phyloP scores from a whole-genome alignment of 2,329 filamentous ascomycete species.

The Penicillium corylophilum region DNA sequence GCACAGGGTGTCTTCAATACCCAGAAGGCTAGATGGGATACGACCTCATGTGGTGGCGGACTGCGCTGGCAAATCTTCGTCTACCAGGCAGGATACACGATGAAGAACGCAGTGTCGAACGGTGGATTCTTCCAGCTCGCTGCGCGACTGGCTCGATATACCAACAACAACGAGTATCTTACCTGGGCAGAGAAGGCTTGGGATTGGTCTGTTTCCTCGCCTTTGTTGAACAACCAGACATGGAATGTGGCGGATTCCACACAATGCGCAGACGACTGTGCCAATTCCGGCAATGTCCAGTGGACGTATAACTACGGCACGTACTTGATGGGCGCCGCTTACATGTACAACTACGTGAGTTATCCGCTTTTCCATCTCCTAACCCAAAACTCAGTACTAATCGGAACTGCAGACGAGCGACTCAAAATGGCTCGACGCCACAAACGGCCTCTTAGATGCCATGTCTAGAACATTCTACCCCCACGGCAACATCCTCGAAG shows the following conservation, averaged over 20 bases:
- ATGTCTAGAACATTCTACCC: slow-evolving; percentile 54
- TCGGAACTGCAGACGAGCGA: slow-evolving; percentile 40
- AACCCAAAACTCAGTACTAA: neutral
- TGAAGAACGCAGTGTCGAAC: slow-evolving; percentile 81
- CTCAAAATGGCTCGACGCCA: slow-evolving; percentile 55
- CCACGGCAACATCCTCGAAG: slow-evolving; percentile 43
- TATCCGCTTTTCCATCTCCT: neutral
- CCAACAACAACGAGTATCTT: slow-evolving; percentile 63
- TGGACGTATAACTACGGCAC: slow-evolving; percentile 68
- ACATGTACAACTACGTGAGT: slow-evolving; percentile 65
- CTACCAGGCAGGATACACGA: slow-evolving; percentile 73
- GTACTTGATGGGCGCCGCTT: slow-evolving; percentile 60
- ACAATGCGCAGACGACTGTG: slow-evolving; percentile 57
- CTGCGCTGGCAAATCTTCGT: slow-evolving; percentile 79
- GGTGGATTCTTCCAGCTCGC: slow-evolving; percentile 81
- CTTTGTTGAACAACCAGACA: slow-evolving; percentile 58
- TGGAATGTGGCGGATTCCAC: slow-evolving; percentile 67
- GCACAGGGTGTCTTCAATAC: slow-evolving; percentile 71
- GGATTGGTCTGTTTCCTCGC: slow-evolving; percentile 58
- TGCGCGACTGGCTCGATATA: slow-evolving; percentile 68
- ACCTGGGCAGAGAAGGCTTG: slow-evolving; percentile 62
- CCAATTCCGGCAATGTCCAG: slow-evolving; percentile 59
- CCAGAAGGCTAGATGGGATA: slow-evolving; percentile 70
- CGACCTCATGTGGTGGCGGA: slow-evolving; percentile 65
- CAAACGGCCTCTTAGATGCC: slow-evolving; percentile 57